Evolutionary conservation across 1,284 basidiomycete genomes (phyloP), one percentile per base, ranked within the genome.

Genomic region (Tetrapyrgos nigripes): DNA sequence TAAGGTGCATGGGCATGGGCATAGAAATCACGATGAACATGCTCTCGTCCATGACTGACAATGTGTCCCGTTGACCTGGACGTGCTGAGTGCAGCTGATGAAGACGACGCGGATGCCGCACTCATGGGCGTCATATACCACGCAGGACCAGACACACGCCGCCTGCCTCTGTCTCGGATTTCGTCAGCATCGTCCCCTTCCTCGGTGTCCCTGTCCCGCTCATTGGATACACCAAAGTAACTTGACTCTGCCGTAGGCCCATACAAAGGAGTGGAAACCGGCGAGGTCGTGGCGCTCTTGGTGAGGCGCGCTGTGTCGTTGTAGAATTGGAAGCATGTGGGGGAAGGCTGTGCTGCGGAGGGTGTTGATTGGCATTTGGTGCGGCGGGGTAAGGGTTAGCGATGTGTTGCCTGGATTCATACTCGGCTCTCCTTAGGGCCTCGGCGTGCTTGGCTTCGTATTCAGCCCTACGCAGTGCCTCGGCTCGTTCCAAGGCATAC

Each of bases 391-490:
- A 28, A 49, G 48, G 31, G 24, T 35, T 55, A 23, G 46, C 21
- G 31, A 31, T n/a, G 17, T 61, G 80, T 67, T 44, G 46, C 43
- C 88, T 81, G 17, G 87, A 77, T 66, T 91, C 86, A 64, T 85
- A 87, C 71, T 95, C 93, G 23, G 92, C 93, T 21, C 92, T 83
- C 28, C 92, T 83, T 57, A 94, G 82, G 3, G 90, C 91, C 62
- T 93, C 92, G 47, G 86, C 84, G 66, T 92, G 92, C 10, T 87
- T 83, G 14, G 91, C 83, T 69, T 95, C 93, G 74, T 91, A 96
- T 69, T 94, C 91, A 6, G 92, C 93, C 37, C 94, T 82, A 24
- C 94, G 83, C 46, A 89, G 73, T 1, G 93, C 91, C 71, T 96
- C 94, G 64, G 89, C 83, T 37, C 88, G 87, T 73, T 96, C 94